These are phyloP conservation scores for Plantago elongata DNA, from an alignment of 257 asterid genomes.

Conservation along the genomic window DNA sequence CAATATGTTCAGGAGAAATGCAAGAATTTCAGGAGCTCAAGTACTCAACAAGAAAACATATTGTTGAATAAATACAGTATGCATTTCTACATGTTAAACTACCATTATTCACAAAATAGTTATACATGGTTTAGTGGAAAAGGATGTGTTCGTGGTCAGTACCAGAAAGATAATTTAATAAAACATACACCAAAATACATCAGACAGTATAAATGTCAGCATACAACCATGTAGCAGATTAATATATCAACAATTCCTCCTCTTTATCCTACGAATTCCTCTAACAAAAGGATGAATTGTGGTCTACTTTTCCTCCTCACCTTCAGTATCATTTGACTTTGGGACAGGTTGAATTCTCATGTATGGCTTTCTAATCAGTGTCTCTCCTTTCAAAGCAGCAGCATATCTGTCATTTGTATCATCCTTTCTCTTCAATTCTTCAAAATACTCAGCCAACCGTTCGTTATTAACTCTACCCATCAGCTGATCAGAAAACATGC, in stretches of 20 bases:
- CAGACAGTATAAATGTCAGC: constrained; percentile 10
- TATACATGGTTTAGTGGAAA: no score
- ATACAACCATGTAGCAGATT: constrained; percentile 4
- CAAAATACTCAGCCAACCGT: constrained; percentile 79
- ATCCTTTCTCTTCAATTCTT: constrained; percentile 83
- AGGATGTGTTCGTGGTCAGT: no score
- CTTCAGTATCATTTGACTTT: constrained; percentile 31
- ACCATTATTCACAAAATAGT: neutral
- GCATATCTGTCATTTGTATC: constrained; percentile 84
- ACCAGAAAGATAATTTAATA: no score
- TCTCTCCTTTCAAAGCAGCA: constrained; percentile 91
- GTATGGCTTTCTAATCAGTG: constrained; percentile 82
- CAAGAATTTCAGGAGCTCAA: no score
- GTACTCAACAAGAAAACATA: no score
- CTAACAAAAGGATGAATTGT: no score
- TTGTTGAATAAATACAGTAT: neutral
- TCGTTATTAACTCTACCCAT: constrained; percentile 91
- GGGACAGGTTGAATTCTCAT: constrained; percentile 76
- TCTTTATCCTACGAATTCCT: neutral
- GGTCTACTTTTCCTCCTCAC: constrained; percentile 36
- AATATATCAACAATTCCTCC: no score
- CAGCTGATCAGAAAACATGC: constrained; percentile 43
- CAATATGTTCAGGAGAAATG: no score
- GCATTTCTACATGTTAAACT: neutral
- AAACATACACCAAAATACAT: constrained; percentile 2